Evolutionary conservation across 2,329 filamentous ascomycete genomes (phyloP).

Genomic region (Bipolaris cookei): DNA sequence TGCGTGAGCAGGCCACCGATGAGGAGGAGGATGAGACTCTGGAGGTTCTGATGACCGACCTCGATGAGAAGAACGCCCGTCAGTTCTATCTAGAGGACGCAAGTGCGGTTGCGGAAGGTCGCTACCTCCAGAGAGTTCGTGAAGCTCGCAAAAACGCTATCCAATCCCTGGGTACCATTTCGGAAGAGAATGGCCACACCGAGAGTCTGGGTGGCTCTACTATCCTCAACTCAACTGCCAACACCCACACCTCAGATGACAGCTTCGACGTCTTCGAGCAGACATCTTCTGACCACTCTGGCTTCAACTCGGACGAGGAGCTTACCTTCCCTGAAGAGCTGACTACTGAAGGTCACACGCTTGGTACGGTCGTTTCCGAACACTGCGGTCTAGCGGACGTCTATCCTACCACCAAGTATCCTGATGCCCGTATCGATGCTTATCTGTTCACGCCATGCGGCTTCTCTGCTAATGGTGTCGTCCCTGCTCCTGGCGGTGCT

Average conservation of each 20-base stretch:
- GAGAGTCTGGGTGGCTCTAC: slow-evolving; percentile 46
- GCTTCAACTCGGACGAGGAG: slow-evolving; percentile 63
- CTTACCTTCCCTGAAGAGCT: slow-evolving; percentile 71
- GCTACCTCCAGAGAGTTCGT: slow-evolving; percentile 71
- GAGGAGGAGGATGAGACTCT: slow-evolving; percentile 74
- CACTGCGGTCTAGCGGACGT: slow-evolving; percentile 86
- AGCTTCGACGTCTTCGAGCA: slow-evolving; percentile 83
- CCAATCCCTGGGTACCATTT: slow-evolving; percentile 65
- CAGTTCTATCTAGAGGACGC: slow-evolving; percentile 79
- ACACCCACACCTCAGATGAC: slow-evolving; percentile 58
- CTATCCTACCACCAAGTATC: slow-evolving; percentile 85
- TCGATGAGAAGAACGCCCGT: slow-evolving; percentile 69
- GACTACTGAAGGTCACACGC: slow-evolving; percentile 89
- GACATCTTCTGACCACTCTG: slow-evolving; percentile 67
- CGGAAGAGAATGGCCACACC: slow-evolving; percentile 55
- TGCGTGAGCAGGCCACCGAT: slow-evolving; percentile 50
- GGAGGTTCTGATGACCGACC: slow-evolving; percentile 72
- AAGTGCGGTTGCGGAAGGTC: slow-evolving; percentile 86
- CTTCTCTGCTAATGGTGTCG: slow-evolving; percentile 95
- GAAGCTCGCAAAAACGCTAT: slow-evolving; percentile 67
- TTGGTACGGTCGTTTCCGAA: slow-evolving; percentile 92
- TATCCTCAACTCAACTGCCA: slow-evolving; percentile 50
- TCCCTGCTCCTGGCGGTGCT: slow-evolving; percentile 71
- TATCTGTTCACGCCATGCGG: slow-evolving; percentile 97
- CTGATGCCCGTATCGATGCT: slow-evolving; percentile 90